A percentile compares a stretch with the other conserved stretches of the same genome.
These are phyloP conservation scores for Acer negundo DNA, from an alignment of 345 rosid genomes.

Conservation along the genomic window DNA sequence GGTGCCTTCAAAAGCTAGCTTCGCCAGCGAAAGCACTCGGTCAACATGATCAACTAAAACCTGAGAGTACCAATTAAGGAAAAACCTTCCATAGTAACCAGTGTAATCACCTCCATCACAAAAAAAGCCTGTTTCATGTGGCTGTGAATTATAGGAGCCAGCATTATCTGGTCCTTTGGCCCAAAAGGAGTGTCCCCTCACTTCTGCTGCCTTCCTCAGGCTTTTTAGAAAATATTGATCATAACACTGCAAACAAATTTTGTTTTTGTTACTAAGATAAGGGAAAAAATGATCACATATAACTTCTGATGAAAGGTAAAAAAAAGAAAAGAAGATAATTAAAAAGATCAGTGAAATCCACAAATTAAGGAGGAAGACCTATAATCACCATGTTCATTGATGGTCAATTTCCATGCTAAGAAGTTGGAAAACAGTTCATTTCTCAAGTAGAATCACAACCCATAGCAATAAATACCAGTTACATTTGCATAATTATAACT, in stretches of 20 bases:
- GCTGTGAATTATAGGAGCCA: slow-evolving; percentile 84
- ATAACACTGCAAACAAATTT: slow-evolving; percentile 63
- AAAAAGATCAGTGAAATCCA: neutral
- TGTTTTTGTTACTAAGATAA: neutral
- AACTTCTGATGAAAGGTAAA: neutral
- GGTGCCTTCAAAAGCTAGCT: slow-evolving; percentile 77
- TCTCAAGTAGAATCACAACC: neutral
- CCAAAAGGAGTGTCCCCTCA: slow-evolving; percentile 79
- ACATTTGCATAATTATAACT: neutral
- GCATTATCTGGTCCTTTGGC: slow-evolving; percentile 89
- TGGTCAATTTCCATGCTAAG: neutral
- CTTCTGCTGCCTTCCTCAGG: slow-evolving; percentile 84
- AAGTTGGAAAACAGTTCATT: neutral
- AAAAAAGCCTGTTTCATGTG: slow-evolving; percentile 90
- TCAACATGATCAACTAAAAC: slow-evolving; percentile 82
- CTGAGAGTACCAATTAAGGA: slow-evolving; percentile 91
- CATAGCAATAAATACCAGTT: neutral
- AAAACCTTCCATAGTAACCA: slow-evolving; percentile 91
- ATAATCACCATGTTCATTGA: neutral
- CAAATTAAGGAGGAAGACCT: neutral
- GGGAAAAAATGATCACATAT: neutral
- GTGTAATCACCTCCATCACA: slow-evolving; percentile 96
- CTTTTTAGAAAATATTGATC: slow-evolving; percentile 78
- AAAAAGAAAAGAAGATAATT: slow-evolving; percentile 4
- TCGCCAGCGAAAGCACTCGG: slow-evolving; percentile 74